Base-by-base conservation (phyloP, 2,329 filamentous ascomycete species). In the Lizonia empirigonia region DNA sequence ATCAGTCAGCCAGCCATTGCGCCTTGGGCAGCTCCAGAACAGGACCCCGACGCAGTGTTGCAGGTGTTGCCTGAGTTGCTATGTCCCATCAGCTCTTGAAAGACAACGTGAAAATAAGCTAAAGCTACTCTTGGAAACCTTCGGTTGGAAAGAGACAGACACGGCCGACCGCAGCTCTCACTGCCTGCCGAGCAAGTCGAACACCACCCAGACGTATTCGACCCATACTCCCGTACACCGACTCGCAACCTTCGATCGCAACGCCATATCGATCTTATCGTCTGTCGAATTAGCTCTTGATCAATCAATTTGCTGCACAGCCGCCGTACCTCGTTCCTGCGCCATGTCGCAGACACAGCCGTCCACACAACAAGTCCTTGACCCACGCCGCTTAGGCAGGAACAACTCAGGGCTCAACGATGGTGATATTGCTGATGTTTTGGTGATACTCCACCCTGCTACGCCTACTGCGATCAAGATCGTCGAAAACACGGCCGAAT, bases 361-460 rank as follows among this genome's bases (percentile, higher is more conserved):
- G 53, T 86, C 87, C 48, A 96, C 91, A 13, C 91, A 96, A 71
- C 86, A 85, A 69, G 85, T 89, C 65, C 78, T 91, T 59, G 91
- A 97, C 70, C 90, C 91, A 32, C 85, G 91, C 56, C 86, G 91
- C 46, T 72, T 89, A 55, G 91, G 91, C 48, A 82, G 87, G 69
- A 88, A 90, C 73, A 89, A 90, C 69, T 94, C 90, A 32, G 90
- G 90, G 48, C 85, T 97, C 55, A 87, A 83, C 44, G 87, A 92
- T 61, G 83, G 89, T 59, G 92, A 96, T 70, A 83, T 94, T 40
- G 84, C 90, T 55, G 92, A 97, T 74, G 90, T 97, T 62, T 84
- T 96, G 59, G 95, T 91, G 75, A 85, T 97, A 50, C 82, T 97
- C 22, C 86, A 95, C 62, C 92, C 93, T 9, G 85, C 84, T 59